Evolutionary conservation across 768 basidiomycete species (phyloP), one percentile per base, ranked within the genome.

Genomic region (Coprinellus micaceus): DNA sequence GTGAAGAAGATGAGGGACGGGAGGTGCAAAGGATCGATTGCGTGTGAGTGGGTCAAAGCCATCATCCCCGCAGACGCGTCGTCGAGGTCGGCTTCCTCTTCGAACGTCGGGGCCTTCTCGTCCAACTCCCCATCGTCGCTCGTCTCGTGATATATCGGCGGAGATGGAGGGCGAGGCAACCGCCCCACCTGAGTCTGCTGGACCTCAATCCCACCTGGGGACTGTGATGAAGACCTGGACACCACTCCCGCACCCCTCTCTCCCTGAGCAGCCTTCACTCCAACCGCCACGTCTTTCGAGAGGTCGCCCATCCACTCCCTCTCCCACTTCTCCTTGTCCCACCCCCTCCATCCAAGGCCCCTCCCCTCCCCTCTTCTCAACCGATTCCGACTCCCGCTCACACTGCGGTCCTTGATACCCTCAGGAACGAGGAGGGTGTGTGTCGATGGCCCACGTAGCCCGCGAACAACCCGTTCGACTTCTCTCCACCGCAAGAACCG

Each of bases 401-500:
- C 88, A 43, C 71, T 75, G 11, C 76, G 77, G 69, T 85, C 84
- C 63, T 79, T 76, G 85, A 85, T 86, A 2, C 61, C 64, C 33
- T 60, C 53, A 7, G 30, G 10, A 17, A 37, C 37, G n/a, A n/a
- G n/a, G n/a, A n/a, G n/a, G n/a, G n/a, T n/a, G 41, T 52, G 19
- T 43, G 28, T 4, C 30, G 40, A n/a, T 47, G 36, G 24, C 17
- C 52, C 52, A 65, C 64, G 56, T 21, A 54, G 28, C n/a, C 59
- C 58, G 13, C 54, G 52, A 10, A 36, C 75, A 5, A 82, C 79
- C 11, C 78, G 74, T 59, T 87, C 83, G 25, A 89, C 80, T 65
- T 88, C 88, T 29, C 85, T 74, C 88, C 88, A 89, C 28, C 81
- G 79, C 54, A 88, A 66, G 67, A 88, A 89, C 19, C 88, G 79